Base-by-base conservation (phyloP, 2,329 filamentous ascomycete genomes). In the Neurospora sp. region DNA sequence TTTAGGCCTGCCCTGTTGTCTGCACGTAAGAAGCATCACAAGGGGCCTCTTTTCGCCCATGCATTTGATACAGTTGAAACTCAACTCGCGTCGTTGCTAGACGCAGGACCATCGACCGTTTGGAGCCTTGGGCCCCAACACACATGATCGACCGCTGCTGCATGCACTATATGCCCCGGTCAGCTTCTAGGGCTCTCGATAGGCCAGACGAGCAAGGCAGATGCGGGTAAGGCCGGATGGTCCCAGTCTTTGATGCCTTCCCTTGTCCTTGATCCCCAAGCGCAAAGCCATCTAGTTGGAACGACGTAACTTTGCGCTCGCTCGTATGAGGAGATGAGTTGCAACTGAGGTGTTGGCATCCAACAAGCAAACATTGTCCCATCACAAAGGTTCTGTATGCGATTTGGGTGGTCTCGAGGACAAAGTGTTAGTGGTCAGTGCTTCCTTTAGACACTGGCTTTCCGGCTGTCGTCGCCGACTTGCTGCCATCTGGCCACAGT, bases 121-220 rank as follows among this genome's bases (percentile, higher is more conserved):
- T 66, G 43, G 38, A 37, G 66, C 68, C 41, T 38, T 36, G 39
- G 46, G 33, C 41, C 15, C 67, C 43, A 65, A 65, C 68, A 73
- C 73, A 74, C 72, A 73, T 74, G 73, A 74, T 74, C 73, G 70
- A 69, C 73, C 46, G 70, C 69, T 69, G 67, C 73, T 74, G 73
- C 73, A 74, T 73, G 73, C 70, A 70, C 57, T 66, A 70, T 43
- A 57, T 66, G 52, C 66, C 69, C 69, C 28, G 52, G 52, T 62
- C 52, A 62, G 52, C 52, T 36, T 62, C 52, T 36, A 62, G 28
- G 52, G 52, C 52, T 36, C 12, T 62, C 28, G 23, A 62, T 62
- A 62, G 52, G 52, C 52, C 23, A 33, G 12, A 33, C 11, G 23
- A 62, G 23, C 15, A 33, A 33, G 52, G 28, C 52, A 62, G 28